phyloP scores from a whole-genome alignment of 1,284 basidiomycete species.

The Cronartium quercuum region DNA sequence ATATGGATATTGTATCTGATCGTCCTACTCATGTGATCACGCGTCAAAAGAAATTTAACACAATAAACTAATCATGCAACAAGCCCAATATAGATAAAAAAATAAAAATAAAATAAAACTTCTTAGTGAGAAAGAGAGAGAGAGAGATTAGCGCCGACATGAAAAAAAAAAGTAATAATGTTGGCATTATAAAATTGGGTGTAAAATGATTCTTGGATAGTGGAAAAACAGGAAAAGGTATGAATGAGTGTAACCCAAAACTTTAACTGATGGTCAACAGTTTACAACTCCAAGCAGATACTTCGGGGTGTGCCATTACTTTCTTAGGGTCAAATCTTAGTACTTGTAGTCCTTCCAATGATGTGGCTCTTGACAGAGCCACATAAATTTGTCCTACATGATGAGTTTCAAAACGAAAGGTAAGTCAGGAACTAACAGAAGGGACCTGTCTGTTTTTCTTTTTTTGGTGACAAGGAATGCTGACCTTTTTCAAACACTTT shows the following conservation, averaged over 20 bases:
- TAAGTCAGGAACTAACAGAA: neutral
- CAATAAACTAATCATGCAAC: too few species aligned
- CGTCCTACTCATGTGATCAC: too few species aligned
- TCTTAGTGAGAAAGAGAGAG: too few species aligned
- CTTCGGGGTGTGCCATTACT: conserved; percentile 53
- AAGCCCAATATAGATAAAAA: too few species aligned
- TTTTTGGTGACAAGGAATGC: neutral
- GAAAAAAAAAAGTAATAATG: too few species aligned
- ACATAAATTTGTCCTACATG: conserved; percentile 48
- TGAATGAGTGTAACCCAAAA: neutral
- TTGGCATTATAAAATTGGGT: neutral
- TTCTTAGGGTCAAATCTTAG: conserved; percentile 59
- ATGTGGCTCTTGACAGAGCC: conserved; percentile 49
- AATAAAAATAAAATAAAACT: too few species aligned
- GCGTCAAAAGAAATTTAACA: too few species aligned
- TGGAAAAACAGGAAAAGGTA: neutral
- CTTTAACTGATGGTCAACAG: conserved; percentile 1
- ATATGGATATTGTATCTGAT: too few species aligned
- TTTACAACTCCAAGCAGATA: conserved; percentile 41
- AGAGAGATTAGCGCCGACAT: too few species aligned
- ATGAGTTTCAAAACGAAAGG: too few species aligned
- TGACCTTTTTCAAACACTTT: conserved; percentile 39
- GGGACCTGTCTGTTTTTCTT: neutral
- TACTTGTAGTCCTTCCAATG: conserved; percentile 49
- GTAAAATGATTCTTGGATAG: neutral